Evolutionary conservation across 768 basidiomycete species (phyloP).

Genomic region (Rubroboletus satanas): DNA sequence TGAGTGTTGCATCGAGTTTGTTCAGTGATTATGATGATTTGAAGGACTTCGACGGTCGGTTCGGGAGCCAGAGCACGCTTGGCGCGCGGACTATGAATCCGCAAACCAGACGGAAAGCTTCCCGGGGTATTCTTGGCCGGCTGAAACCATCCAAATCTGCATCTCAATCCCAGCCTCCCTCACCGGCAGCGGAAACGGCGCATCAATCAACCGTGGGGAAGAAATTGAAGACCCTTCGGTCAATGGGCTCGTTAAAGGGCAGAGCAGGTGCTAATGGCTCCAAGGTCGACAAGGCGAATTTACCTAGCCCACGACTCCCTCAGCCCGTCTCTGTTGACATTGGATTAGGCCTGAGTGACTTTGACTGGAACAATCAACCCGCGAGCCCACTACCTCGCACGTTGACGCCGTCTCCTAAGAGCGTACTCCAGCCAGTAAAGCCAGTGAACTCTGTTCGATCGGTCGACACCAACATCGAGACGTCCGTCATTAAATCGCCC

Average conservation of each 20-base stretch:
- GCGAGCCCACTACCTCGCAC: slow-evolving; percentile 10
- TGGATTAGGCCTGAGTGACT: slow-evolving; percentile 52
- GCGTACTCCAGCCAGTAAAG: slow-evolving; percentile 17
- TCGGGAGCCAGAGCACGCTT: slow-evolving; percentile 75
- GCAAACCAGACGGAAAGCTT: slow-evolving; percentile 53
- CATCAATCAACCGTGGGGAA: slow-evolving; percentile 37
- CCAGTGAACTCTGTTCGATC: slow-evolving; percentile 15
- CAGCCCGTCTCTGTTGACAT: slow-evolving; percentile 51
- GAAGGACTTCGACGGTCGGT: slow-evolving; percentile 81
- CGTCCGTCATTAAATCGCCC: slow-evolving; percentile 32
- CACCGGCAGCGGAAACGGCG: slow-evolving; percentile 38
- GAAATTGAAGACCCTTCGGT: slow-evolving; percentile 69
- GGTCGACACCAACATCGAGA: slow-evolving; percentile 31
- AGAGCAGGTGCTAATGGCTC: slow-evolving; percentile 30
- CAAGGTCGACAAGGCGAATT: slow-evolving; percentile 36
- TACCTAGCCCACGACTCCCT: slow-evolving; percentile 51
- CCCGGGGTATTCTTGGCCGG: slow-evolving; percentile 63
- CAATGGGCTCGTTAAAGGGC: slow-evolving; percentile 76
- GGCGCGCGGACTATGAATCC: slow-evolving; percentile 42
- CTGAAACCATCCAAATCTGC: slow-evolving; percentile 46
- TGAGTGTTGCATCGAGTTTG: slow-evolving; percentile 65
- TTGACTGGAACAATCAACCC: slow-evolving; percentile 45
- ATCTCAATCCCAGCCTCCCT: slow-evolving; percentile 45
- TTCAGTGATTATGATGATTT: slow-evolving; percentile 90
- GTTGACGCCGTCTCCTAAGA: slow-evolving; percentile 19